A percentile compares a stretch with the other conserved stretches of the same genome.
phyloP scores from a whole-genome alignment of 257 asterid genomes.

The Gentiana straminea region DNA sequence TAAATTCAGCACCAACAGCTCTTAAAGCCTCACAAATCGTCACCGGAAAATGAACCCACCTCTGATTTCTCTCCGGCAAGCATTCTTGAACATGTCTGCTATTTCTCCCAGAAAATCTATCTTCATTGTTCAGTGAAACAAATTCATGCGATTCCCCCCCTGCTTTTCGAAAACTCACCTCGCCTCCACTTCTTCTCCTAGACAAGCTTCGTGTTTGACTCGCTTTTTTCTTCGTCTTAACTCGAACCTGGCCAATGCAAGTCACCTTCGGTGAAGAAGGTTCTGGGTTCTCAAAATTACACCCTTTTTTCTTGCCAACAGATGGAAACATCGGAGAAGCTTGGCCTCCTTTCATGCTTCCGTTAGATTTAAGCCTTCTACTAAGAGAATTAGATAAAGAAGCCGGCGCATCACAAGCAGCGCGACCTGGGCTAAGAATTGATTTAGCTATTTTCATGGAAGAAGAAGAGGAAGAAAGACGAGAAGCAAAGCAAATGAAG shows the following conservation, averaged over 20 bases:
- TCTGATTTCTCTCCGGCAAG: constrained; percentile 55
- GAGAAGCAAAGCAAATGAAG: constrained; percentile 61
- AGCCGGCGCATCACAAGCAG: constrained; percentile 48
- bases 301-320: constrained; percentile 45
- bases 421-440: constrained; percentile 36
- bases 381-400: constrained; percentile 69
- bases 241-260: constrained; percentile 92
- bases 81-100: constrained; percentile 45
- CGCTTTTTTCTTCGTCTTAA: constrained; percentile 71
- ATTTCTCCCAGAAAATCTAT: constrained; percentile 7
- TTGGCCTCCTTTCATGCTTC: constrained; percentile 68
- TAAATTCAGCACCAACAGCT: constrained; percentile 59
- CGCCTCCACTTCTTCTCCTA: constrained; percentile 38
- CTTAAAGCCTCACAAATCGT: constrained; percentile 81
- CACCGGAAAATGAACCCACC: constrained; percentile 84
- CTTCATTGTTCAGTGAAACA: constrained; percentile 13
- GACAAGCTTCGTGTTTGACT: constrained; percentile 62
- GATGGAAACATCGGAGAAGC: constrained; percentile 64
- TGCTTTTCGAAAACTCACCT: constrained; percentile 44
- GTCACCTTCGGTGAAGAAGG: constrained; percentile 97
- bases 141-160: constrained; percentile 32
- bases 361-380: constrained; percentile 63
- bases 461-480: constrained; percentile 38
- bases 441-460: constrained; percentile 41
- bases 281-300: constrained; percentile 71